Evolutionary conservation across 2,329 filamentous ascomycete genomes (phyloP).

Genomic region (Diaporthe citrichinensis): DNA sequence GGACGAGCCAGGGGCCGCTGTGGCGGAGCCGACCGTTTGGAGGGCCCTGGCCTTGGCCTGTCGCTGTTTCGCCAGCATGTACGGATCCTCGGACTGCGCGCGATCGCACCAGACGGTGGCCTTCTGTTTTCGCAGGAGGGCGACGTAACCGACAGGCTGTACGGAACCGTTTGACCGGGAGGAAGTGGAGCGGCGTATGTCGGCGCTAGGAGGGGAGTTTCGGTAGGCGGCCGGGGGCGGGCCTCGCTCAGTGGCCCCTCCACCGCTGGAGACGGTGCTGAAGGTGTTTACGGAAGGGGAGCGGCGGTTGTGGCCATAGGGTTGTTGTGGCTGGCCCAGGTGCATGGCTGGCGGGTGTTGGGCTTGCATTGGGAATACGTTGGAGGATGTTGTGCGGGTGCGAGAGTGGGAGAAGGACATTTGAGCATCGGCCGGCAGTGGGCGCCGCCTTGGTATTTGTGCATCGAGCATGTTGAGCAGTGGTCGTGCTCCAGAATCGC

Average conservation of each 20-base stretch:
- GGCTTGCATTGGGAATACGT: slow-evolving; percentile 58
- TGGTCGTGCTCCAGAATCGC: slow-evolving; percentile 28
- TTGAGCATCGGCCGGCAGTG: slow-evolving; percentile 42
- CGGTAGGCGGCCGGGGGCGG: slow-evolving; percentile 70
- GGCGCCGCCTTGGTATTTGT: slow-evolving; percentile 50
- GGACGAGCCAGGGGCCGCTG: slow-evolving; percentile 63
- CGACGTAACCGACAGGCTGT: slow-evolving; percentile 86
- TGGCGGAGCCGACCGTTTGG: slow-evolving; percentile 79
- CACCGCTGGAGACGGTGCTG: slow-evolving; percentile 74
- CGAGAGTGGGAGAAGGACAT: slow-evolving; percentile 65
- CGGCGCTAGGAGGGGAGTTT: slow-evolving; percentile 64
- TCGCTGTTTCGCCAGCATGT: slow-evolving; percentile 84
- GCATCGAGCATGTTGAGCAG: slow-evolving; percentile 49
- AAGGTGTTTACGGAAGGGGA: slow-evolving; percentile 78
- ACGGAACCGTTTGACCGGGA: slow-evolving; percentile 77
- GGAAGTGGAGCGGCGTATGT: slow-evolving; percentile 83
- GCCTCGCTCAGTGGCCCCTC: slow-evolving; percentile 51
- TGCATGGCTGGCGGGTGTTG: slow-evolving; percentile 50
- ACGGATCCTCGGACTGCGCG: slow-evolving; percentile 91
- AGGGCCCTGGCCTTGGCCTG: slow-evolving; percentile 90
- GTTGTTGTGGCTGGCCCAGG: slow-evolving; percentile 51
- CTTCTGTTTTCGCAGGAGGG: slow-evolving; percentile 96
- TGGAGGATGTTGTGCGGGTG: slow-evolving; percentile 70
- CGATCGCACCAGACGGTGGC: slow-evolving; percentile 99
- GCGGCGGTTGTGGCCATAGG: slow-evolving; percentile 62